Conservation (phyloP, 208 protist species). For the Acanthamoeba royreba region DNA sequence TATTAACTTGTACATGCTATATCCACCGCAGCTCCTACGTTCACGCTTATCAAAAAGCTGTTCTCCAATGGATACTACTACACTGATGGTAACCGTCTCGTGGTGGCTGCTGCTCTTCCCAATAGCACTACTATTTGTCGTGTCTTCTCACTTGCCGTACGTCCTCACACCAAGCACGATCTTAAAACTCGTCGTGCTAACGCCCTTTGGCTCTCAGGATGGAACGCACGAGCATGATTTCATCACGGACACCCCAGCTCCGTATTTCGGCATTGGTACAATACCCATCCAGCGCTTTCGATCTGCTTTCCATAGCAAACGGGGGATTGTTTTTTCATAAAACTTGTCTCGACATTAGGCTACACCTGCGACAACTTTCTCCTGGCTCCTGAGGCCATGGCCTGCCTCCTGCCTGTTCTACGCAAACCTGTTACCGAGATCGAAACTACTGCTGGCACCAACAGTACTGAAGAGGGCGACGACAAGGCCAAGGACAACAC, state of each 20-base stretch:
- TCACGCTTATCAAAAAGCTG: conserved; percentile 12
- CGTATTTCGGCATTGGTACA: background rate
- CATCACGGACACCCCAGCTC: background rate
- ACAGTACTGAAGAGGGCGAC: background rate
- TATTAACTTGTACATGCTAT: background rate
- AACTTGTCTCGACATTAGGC: background rate
- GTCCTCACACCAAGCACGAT: too few relatives aligned
- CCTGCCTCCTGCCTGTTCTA: background rate
- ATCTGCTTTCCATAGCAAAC: background rate
- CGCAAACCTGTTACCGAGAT: background rate
- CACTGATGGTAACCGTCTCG: background rate
- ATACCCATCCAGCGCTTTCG: background rate
- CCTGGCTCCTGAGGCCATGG: background rate
- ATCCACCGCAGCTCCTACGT: background rate
- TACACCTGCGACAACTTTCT: background rate
- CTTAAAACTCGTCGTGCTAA: too few relatives aligned
- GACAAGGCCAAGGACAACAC: too few relatives aligned
- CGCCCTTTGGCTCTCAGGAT: background rate
- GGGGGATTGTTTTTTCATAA: too few relatives aligned
- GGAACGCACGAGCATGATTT: conserved; percentile 22
- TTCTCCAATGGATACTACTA: background rate
- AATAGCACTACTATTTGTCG: background rate
- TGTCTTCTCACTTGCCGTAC: conserved; percentile 25
- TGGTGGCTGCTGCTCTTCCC: background rate
- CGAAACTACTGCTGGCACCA: too few relatives aligned